A percentile compares a stretch with the other conserved stretches of the same genome.
Evolutionary conservation across 192 early-diverging fungal genomes (phyloP).

Genomic region (Gaertneriomyces sp.): DNA sequence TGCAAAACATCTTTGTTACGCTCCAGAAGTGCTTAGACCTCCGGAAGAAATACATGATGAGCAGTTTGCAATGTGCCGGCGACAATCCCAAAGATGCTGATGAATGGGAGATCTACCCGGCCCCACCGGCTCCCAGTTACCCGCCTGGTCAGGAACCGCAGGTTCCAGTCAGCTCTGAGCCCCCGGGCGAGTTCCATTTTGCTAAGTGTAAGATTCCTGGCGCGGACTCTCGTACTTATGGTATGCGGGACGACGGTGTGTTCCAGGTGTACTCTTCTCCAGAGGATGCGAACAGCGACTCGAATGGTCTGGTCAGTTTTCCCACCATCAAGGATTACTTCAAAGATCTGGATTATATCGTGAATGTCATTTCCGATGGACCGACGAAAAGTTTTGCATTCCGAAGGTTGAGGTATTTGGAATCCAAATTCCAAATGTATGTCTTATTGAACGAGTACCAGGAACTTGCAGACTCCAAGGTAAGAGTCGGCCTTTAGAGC

Average conservation of each 20-base stretch:
- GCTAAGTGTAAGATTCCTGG: slow-evolving; percentile 40
- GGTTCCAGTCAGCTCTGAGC: slow-evolving; percentile 6
- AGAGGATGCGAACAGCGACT: slow-evolving; percentile 20
- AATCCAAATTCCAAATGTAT: slow-evolving; percentile 92
- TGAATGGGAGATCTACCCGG: slow-evolving; percentile 83
- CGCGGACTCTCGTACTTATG: slow-evolving; percentile 8
- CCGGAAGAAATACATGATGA: slow-evolving; percentile 80
- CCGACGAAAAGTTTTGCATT: slow-evolving; percentile 92
- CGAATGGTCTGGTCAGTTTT: slow-evolving; percentile 28
- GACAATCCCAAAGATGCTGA: slow-evolving; percentile 82
- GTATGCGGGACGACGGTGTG: slow-evolving; percentile 57
- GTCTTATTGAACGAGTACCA: slow-evolving; percentile 88
- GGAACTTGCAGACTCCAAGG: slow-evolving; percentile 87
- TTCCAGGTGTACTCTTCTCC: slow-evolving; percentile 51
- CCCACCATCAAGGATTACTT: slow-evolving; percentile 83
- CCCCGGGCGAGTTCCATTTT: slow-evolving; percentile 39
- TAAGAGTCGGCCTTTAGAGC: slow-evolving; percentile 18
- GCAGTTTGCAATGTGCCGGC: slow-evolving; percentile 57
- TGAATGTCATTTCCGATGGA: slow-evolving; percentile 75
- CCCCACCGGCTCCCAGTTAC: slow-evolving; percentile 72
- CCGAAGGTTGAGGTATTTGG: slow-evolving; percentile 82
- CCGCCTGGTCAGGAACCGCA: slow-evolving; percentile 18
- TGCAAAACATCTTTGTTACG: slow-evolving; percentile 55
- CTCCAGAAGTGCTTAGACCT: slow-evolving; percentile 73
- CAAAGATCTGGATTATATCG: slow-evolving; percentile 76